Percentiles rank a stretch among this genome's conserved stretches.
Conservation (phyloP, 75 land plant genomes). For the Selaginella moellendorffii region DNA sequence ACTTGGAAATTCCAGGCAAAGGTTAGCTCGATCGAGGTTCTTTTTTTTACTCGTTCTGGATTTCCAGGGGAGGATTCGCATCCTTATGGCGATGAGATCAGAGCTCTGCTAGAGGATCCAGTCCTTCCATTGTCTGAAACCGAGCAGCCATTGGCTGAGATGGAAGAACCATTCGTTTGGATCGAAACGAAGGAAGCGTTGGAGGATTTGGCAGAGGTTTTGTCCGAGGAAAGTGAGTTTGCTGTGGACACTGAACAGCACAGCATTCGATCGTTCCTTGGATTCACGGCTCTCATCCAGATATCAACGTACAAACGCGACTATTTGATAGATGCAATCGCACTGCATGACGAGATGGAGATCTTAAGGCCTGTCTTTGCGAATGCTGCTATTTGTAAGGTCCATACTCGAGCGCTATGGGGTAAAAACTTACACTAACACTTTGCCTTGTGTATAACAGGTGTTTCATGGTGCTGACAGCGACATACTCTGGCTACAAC, state of each 20-base stretch:
- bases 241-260: conserved; percentile 4
- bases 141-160: conserved; percentile 9
- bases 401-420: background rate
- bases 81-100: conserved; percentile 40
- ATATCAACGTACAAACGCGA: background rate
- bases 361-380: conserved; percentile 9
- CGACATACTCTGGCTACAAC: conserved; percentile 93
- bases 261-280: background rate
- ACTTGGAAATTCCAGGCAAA: conserved; percentile 24
- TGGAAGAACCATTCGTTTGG: background rate
- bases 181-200: background rate
- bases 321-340: background rate
- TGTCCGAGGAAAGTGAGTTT: background rate
- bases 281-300: conserved; percentile 8
- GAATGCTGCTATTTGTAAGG: background rate
- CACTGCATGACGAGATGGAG: background rate
- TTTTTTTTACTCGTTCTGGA: too few relatives aligned
- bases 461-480: conserved; percentile 98
- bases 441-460: too few relatives aligned
- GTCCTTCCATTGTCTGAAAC: conserved; percentile 6
- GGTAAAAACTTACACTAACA: too few relatives aligned
- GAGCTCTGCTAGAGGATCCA: conserved; percentile 21
- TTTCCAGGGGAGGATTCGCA: conserved; percentile 25
- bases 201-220: background rate
- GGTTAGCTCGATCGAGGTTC: too few relatives aligned